phyloP scores from a whole-genome alignment of 441 rosid genomes.

The Bruguiera hainesii region DNA sequence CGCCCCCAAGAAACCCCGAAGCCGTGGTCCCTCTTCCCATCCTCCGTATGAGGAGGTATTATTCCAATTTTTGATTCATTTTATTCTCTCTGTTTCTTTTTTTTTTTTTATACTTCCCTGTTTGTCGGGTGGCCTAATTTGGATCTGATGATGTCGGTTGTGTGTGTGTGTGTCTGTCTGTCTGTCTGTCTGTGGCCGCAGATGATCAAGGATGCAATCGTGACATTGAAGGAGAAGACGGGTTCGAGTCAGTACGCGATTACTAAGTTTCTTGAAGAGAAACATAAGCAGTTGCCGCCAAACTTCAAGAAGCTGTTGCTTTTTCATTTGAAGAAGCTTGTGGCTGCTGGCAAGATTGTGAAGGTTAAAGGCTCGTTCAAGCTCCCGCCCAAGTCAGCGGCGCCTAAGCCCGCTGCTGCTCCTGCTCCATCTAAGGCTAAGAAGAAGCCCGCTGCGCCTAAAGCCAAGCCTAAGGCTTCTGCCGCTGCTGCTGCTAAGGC shows the following conservation, averaged over 20 bases:
- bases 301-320: slow-evolving; percentile 66
- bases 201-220: slow-evolving; percentile 87
- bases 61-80: neutral
- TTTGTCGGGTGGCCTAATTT: neutral
- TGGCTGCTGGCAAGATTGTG: slow-evolving; percentile 60
- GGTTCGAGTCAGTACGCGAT: slow-evolving; percentile 95
- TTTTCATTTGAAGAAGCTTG: slow-evolving; percentile 64
- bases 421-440: slow-evolving; percentile 31
- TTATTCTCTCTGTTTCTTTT: neutral
- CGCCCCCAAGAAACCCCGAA: slow-evolving; percentile 44
- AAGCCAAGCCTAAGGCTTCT: slow-evolving; percentile 17
- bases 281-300: slow-evolving; percentile 61
- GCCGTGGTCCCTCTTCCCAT: slow-evolving; percentile 41
- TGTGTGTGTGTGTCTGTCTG: neutral
- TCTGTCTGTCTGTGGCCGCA: slow-evolving; percentile 21
- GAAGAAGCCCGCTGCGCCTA: slow-evolving; percentile 30
- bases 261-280: slow-evolving; percentile 74
- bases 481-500: slow-evolving; percentile 32
- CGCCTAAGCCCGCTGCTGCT: slow-evolving; percentile 30
- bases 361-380: slow-evolving; percentile 79
- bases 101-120: neutral
- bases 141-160: slow-evolving; percentile 12
- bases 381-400: slow-evolving; percentile 42
- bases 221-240: slow-evolving; percentile 68
- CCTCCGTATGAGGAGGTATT: slow-evolving; percentile 80